Percentiles rank a stretch among this genome's conserved stretches.
Evolutionary conservation across 208 protist species (phyloP).

Genomic region (Leishmania martiniquensis): DNA sequence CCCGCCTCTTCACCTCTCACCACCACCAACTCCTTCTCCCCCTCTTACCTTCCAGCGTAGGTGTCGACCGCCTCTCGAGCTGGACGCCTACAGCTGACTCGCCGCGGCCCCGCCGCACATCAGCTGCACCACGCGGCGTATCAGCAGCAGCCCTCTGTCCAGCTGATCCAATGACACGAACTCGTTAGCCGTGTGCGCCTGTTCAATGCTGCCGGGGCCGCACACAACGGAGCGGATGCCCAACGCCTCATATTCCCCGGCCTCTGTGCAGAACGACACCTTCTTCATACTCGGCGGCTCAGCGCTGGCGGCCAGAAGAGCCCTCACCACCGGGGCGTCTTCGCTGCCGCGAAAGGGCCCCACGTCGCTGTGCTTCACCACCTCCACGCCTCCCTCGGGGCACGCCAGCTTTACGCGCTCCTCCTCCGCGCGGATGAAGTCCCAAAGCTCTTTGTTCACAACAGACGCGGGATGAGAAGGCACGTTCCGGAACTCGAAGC

Average conservation of each 20-base stretch:
- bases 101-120: conserved; percentile 25
- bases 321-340: conserved; percentile 32
- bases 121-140: conserved; percentile 38
- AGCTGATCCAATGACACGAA: conserved; percentile 64
- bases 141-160: conserved; percentile 39
- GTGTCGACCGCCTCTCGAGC: background rate
- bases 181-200: conserved; percentile 74
- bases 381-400: conserved; percentile 19
- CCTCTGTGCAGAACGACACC: conserved; percentile 69
- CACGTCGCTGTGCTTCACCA: conserved; percentile 2
- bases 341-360: conserved; percentile 32
- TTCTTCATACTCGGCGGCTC: conserved; percentile 18
- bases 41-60: background rate
- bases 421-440: conserved; percentile 29
- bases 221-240: conserved; percentile 63
- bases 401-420: conserved; percentile 20
- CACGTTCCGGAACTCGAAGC: conserved; percentile 66
- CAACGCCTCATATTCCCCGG: conserved; percentile 47
- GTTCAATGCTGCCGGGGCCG: conserved; percentile 62
- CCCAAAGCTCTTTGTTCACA: conserved; percentile 37
- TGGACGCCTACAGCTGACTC: conserved; percentile 33
- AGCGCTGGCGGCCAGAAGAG: conserved; percentile 25
- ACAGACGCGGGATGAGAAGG: conserved; percentile 23
- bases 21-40: too few relatives aligned
- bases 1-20: background rate